Conservation (phyloP, 2,329 filamentous ascomycete genomes). For the Colletotrichum scovillei region DNA sequence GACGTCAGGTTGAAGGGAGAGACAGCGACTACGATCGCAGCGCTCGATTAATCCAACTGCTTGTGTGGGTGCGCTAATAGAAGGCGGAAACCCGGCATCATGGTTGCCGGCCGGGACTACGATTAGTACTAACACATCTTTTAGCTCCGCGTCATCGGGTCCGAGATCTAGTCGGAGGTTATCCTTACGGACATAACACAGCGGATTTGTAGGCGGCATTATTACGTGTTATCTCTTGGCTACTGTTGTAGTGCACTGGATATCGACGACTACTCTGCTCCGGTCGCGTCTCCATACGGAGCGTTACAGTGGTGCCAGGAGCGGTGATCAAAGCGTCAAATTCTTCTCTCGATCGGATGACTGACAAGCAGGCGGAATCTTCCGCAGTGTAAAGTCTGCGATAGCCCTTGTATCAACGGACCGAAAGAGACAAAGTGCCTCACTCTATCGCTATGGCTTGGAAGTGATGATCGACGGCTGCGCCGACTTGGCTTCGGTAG, state of each 20-base stretch:
- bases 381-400: not conserved
- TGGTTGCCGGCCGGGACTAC: not conserved
- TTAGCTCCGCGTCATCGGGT: not conserved
- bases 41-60: too few relatives aligned
- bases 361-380: not conserved
- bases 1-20: too few relatives aligned
- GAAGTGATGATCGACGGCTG: conserved; percentile 12
- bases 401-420: conserved; percentile 1
- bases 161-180: not conserved
- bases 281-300: not conserved
- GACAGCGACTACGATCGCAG: too few relatives aligned
- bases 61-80: not conserved
- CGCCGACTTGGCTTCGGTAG: conserved; percentile 8
- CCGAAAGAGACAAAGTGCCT: conserved; percentile 2
- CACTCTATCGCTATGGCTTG: too few relatives aligned
- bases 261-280: too few relatives aligned
- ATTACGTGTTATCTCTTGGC: not conserved
- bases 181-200: not conserved
- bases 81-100: too few relatives aligned
- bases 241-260: not conserved
- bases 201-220: not conserved
- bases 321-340: not conserved
- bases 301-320: not conserved
- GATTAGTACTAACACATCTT: not conserved
- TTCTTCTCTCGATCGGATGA: not conserved